Evolutionary conservation across 495 filamentous ascomycete genomes (phyloP).

Genomic region (Penicillium soppii): DNA sequence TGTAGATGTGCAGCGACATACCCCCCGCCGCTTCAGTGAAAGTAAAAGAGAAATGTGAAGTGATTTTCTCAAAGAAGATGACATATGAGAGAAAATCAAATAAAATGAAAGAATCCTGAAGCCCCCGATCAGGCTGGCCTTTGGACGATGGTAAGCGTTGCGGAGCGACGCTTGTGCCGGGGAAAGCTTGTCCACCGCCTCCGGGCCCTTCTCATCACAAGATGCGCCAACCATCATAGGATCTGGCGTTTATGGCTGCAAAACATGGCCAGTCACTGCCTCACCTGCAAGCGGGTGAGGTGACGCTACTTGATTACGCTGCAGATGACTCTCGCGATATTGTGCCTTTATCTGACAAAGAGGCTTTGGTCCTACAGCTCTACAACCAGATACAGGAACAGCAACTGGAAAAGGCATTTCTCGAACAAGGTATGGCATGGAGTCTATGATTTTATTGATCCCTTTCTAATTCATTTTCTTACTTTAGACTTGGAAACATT

Average conservation of each 20-base stretch:
- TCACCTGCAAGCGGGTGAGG: constrained; percentile 39
- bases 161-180: background rate
- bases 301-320: constrained; percentile 39
- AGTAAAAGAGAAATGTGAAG: constrained; percentile 30
- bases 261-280: constrained; percentile 31
- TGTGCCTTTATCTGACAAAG: constrained; percentile 57
- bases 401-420: constrained; percentile 64
- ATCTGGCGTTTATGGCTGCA: constrained; percentile 39
- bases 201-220: constrained; percentile 30
- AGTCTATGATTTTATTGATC: background rate
- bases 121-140: constrained; percentile 16
- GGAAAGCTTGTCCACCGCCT: constrained; percentile 22
- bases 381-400: constrained; percentile 70
- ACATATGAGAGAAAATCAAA: constrained; percentile 4
- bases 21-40: constrained; percentile 35
- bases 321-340: constrained; percentile 45
- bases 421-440: constrained; percentile 50
- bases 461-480: constrained; percentile 5
- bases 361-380: constrained; percentile 62
- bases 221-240: constrained; percentile 33
- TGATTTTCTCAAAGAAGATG: constrained; percentile 13
- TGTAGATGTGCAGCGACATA: constrained; percentile 79
- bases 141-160: constrained; percentile 1
- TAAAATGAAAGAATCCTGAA: constrained; percentile 18
- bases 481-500: constrained; percentile 28